Conservation (phyloP, 129 eudicot genomes). For the Escallonia rubra region DNA sequence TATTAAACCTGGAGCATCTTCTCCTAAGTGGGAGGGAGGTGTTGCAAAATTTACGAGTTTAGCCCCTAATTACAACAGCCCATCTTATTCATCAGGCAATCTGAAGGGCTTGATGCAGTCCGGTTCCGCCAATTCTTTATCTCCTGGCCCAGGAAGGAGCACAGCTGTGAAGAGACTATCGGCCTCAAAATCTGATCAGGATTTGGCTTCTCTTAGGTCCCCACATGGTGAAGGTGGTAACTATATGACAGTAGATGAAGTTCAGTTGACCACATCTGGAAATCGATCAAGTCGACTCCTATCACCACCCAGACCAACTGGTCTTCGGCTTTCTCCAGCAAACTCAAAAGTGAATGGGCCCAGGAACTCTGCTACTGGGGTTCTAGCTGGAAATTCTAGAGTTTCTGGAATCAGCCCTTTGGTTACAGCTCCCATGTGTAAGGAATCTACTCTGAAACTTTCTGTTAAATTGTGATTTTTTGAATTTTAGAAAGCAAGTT, state of each 20-base stretch:
- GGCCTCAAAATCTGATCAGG: conserved; percentile 84
- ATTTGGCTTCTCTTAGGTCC: conserved; percentile 62
- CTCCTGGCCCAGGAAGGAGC: conserved; percentile 38
- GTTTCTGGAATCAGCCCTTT: conserved; percentile 28
- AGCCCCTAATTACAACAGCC: conserved; percentile 29
- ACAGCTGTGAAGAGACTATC: conserved; percentile 39
- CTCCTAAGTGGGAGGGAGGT: conserved; percentile 55
- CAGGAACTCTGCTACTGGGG: conserved; percentile 30
- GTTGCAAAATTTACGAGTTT: conserved; percentile 17
- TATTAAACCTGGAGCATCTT: conserved; percentile 33
- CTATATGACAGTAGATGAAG: conserved; percentile 42
- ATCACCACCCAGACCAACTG: conserved; percentile 30
- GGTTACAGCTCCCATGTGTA: conserved; percentile 38
- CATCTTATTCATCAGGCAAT: conserved; percentile 34
- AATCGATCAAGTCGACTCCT: conserved; percentile 39
- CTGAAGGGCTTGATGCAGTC: conserved; percentile 52
- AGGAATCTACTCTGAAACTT: conserved; percentile 15
- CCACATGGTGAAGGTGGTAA: conserved; percentile 58
- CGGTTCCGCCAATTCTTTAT: conserved; percentile 44
- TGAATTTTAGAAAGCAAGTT: not conserved
- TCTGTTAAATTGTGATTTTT: not conserved
- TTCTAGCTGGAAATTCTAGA: conserved; percentile 23
- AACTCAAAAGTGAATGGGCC: conserved; percentile 28
- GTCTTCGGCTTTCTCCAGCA: conserved; percentile 32
- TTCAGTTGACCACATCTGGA: conserved; percentile 35